Evolutionary conservation across 768 basidiomycete genomes (phyloP), one percentile per base, ranked within the genome.

Genomic region (Trametes punicea): DNA sequence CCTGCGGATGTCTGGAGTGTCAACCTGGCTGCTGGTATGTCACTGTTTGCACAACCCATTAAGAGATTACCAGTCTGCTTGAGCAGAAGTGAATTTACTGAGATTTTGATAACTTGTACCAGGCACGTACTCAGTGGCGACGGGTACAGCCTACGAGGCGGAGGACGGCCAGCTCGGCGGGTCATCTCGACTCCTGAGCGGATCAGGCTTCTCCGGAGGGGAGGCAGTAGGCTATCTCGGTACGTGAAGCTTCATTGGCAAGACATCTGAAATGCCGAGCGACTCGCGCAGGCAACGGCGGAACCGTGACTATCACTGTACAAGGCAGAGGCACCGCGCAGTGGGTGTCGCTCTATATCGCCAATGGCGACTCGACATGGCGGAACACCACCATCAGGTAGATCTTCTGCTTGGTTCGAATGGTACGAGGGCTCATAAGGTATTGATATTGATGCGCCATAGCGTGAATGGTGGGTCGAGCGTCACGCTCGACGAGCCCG

Each of bases 271-370:
- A 8, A 10, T 38, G 11, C 18, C 11, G 5, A 13, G 20, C n/a
- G 13, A 10, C 16, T 26, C 27, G 30, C 15, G 23, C 57, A 81
- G 82, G 82, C 16, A 76, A 82, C 44, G 82, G 81, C 21, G 83
- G 83, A 4, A 76, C 77, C 7, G 69, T 85, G 21, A 81, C 81
- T 0, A 74, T 84, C 46, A 81, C 76, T 56, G 76, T 84, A 10
- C 77, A 81, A 62, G 81, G 83, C 10, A 77, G 70, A 38, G 83
- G 82, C 5, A 63, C 64, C 9, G 71, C 71, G 4, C 83, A 84
- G 62, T 84, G 83, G 83, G 76, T 84, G n/a, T 71, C 81, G 6
- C 66, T 84, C 25, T 82, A 83, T 65, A 82, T 77, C 64, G 80
- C 82, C 5, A 84, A 84, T 62, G 81, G 79, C 27, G 83, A 85